A percentile compares a stretch with the other conserved stretches of the same genome.
These are phyloP conservation scores for Hevea brasiliensis DNA, from an alignment of 345 rosid genomes.

Conservation along the genomic window DNA sequence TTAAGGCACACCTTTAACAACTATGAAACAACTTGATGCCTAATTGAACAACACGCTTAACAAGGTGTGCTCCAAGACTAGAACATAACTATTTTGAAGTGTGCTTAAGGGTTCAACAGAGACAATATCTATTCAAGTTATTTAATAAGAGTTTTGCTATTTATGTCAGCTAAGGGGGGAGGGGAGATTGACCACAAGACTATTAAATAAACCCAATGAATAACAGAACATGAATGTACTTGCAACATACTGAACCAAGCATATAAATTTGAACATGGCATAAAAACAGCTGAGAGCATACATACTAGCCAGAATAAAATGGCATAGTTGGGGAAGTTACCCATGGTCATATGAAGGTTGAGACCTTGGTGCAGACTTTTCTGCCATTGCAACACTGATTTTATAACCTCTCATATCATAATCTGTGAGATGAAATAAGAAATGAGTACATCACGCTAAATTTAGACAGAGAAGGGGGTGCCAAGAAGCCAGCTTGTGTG, in stretches of 20 bases:
- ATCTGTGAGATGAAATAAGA: constrained; percentile 43
- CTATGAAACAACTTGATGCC: background rate
- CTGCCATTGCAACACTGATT: constrained; percentile 90
- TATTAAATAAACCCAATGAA: background rate
- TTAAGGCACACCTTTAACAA: too few relatives aligned
- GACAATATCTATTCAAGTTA: background rate
- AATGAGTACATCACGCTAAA: background rate
- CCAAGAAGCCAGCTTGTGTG: background rate
- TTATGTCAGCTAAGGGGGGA: background rate
- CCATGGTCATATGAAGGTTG: constrained; percentile 58
- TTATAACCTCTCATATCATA: constrained; percentile 77
- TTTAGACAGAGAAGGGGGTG: too few relatives aligned
- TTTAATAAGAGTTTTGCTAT: background rate
- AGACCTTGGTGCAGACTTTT: constrained; percentile 79
- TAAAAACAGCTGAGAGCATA: background rate
- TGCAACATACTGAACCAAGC: background rate
- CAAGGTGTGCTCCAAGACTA: too few relatives aligned
- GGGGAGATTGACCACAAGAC: background rate
- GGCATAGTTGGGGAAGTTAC: constrained; percentile 32
- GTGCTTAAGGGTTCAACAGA: background rate
- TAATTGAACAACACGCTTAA: too few relatives aligned
- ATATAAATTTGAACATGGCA: background rate
- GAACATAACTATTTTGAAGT: background rate
- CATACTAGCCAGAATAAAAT: background rate
- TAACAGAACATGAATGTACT: background rate